Evolutionary conservation across 2,329 filamentous ascomycete genomes (phyloP).

Genomic region (Fusarium sp.): DNA sequence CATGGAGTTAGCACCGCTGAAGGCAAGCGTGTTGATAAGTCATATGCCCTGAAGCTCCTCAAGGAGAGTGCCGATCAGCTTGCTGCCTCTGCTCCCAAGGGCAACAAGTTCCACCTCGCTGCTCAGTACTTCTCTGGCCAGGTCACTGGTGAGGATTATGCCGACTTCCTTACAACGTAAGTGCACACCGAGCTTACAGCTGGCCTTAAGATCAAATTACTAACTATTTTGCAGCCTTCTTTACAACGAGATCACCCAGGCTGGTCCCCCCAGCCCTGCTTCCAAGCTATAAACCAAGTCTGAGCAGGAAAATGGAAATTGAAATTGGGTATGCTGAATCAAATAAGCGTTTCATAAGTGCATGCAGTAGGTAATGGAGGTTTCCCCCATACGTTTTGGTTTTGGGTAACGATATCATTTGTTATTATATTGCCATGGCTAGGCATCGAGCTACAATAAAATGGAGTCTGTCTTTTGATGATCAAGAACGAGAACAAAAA

Average conservation of each 20-base stretch:
- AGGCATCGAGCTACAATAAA: constrained; percentile 10
- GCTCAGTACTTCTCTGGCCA: constrained; percentile 93
- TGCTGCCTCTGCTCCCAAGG: constrained; percentile 78
- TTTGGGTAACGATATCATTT: constrained; percentile 31
- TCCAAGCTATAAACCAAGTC: constrained; percentile 66
- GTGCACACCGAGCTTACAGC: constrained; percentile 46
- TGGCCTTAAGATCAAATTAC: background rate
- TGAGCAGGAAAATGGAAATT: constrained; percentile 2
- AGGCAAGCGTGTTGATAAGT: constrained; percentile 93
- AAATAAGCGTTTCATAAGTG: constrained; percentile 31
- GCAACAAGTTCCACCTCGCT: constrained; percentile 91
- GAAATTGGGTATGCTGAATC: constrained; percentile 8
- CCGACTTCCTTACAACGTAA: constrained; percentile 91
- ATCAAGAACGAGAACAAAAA: too few species aligned
- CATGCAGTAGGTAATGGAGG: constrained; percentile 18
- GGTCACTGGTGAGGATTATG: constrained; percentile 97
- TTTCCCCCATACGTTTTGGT: constrained; percentile 2
- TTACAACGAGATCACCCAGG: constrained; percentile 87
- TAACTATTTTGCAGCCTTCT: constrained; percentile 68
- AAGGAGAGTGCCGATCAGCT: constrained; percentile 86
- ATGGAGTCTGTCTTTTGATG: background rate
- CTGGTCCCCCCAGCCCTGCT: constrained; percentile 69
- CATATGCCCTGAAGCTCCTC: constrained; percentile 86
- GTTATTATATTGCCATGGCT: constrained; percentile 16
- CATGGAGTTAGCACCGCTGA: constrained; percentile 80